These are phyloP conservation scores for Dichomitus squalens DNA, from an alignment of 1,284 basidiomycete species.

Conservation along the genomic window DNA sequence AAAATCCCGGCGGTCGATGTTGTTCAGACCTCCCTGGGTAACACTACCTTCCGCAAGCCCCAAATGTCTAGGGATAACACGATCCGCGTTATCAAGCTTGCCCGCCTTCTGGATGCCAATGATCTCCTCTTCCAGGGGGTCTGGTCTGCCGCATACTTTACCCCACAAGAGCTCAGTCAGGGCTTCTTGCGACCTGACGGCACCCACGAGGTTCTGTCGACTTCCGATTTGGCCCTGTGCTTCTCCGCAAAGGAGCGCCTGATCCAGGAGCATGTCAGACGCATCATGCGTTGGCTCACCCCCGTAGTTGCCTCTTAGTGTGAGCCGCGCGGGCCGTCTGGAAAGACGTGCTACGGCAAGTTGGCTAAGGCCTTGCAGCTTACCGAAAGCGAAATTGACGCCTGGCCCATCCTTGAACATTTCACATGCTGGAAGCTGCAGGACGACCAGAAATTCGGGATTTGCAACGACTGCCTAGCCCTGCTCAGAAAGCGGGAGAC, in stretches of 20 bases:
- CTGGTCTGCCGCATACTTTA: not conserved
- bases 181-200: constrained; percentile 6
- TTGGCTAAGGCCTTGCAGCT: too few species aligned
- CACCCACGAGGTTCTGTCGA: not conserved
- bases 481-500: not conserved
- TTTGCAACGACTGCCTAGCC: not conserved
- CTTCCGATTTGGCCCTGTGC: not conserved
- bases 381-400: too few species aligned
- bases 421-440: too few species aligned
- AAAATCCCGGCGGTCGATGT: too few species aligned
- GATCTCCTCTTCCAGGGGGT: not conserved
- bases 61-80: not conserved
- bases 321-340: too few species aligned
- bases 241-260: not conserved
- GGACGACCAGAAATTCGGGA: not conserved
- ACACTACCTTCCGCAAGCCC: too few species aligned
- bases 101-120: not conserved
- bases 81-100: constrained; percentile 3
- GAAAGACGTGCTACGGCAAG: too few species aligned
- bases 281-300: not conserved
- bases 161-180: not conserved
- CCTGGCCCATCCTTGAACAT: too few species aligned
- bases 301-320: not conserved
- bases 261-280: not conserved
- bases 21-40: too few species aligned